phyloP scores from a whole-genome alignment of 139 green algal genomes.

The Chlamydomonas schloesseri region DNA sequence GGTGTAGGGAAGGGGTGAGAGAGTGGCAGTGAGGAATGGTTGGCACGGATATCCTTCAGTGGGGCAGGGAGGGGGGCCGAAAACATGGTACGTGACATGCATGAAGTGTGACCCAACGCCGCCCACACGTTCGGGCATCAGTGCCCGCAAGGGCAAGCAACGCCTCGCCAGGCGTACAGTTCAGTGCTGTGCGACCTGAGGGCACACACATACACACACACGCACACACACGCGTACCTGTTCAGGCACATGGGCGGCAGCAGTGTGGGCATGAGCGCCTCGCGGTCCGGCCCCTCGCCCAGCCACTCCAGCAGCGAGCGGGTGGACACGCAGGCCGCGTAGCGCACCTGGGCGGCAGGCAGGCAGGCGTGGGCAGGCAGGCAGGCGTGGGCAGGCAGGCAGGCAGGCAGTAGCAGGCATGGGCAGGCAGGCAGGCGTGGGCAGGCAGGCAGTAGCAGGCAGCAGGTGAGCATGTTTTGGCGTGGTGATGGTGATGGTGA shows the following conservation, averaged over 20 bases:
- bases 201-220: too few species aligned
- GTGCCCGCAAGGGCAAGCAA: background rate
- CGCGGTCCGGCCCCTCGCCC: conserved; percentile 24
- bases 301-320: conserved; percentile 77
- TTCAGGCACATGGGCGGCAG: conserved; percentile 94
- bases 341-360: conserved; percentile 75
- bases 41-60: too few species aligned
- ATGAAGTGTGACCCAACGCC: too few species aligned
- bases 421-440: too few species aligned
- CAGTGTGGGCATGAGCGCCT: conserved; percentile 70
- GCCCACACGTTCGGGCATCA: background rate
- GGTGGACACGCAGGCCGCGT: conserved; percentile 78
- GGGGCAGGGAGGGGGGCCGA: too few species aligned
- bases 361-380: background rate
- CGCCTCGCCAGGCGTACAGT: too few species aligned
- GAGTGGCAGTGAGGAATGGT: background rate
- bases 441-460: too few species aligned
- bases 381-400: background rate
- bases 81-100: too few species aligned
- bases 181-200: too few species aligned
- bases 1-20: background rate
- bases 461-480: too few species aligned
- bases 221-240: too few species aligned
- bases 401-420: background rate
- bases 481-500: too few species aligned